Evolutionary conservation across 148 eudicot genomes (phyloP).

Genomic region (Bassia scoparia): DNA sequence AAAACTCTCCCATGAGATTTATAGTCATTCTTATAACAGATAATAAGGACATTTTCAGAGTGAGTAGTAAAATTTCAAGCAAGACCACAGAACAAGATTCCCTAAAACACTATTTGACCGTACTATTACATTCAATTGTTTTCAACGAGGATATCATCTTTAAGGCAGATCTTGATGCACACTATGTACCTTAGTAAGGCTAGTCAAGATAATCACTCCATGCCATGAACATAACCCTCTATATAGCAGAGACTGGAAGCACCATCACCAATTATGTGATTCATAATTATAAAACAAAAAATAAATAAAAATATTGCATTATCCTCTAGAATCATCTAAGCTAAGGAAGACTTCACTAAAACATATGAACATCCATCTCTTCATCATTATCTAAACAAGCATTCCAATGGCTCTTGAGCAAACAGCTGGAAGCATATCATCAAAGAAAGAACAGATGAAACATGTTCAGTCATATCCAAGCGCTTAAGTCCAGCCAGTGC

Average conservation of each 20-base stretch:
- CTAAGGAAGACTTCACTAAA: slow-evolving; percentile 1
- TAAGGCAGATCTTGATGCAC: background rate
- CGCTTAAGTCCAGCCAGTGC: slow-evolving; percentile 92
- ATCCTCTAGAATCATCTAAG: background rate
- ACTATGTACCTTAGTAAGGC: too few relatives aligned
- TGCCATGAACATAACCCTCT: too few relatives aligned
- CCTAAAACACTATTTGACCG: too few relatives aligned
- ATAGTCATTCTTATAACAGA: background rate
- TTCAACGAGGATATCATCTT: background rate
- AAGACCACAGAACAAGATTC: too few relatives aligned
- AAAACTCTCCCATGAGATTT: background rate
- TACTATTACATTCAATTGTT: background rate
- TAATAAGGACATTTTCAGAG: background rate
- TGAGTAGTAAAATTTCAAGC: too few relatives aligned
- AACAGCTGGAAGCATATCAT: slow-evolving; percentile 98
- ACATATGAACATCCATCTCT: slow-evolving; percentile 71
- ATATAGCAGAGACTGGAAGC: too few relatives aligned
- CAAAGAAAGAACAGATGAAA: slow-evolving; percentile 67
- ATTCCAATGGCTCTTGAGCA: slow-evolving; percentile 96
- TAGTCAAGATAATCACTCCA: too few relatives aligned
- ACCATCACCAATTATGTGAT: background rate
- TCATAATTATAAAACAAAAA: background rate
- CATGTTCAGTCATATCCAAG: slow-evolving; percentile 77
- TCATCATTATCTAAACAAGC: slow-evolving; percentile 84
- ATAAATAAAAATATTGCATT: background rate